These are phyloP conservation scores for Teunomyces gatunensis DNA, from an alignment of 805 yeast genomes.

Conservation along the genomic window DNA sequence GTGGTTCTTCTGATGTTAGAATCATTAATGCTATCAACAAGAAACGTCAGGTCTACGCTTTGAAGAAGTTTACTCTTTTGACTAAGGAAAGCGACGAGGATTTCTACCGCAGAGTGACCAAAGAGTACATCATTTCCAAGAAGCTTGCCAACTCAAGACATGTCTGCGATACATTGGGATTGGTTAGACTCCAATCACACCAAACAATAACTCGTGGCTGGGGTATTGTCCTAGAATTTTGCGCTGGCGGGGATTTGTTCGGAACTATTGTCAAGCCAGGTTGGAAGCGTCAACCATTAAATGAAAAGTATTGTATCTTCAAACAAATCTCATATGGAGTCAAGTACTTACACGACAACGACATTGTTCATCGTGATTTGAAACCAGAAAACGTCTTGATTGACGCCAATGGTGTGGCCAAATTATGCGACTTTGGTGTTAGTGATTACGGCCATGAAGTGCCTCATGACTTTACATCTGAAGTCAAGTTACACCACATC, in stretches of 20 bases:
- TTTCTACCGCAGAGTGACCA: conserved; percentile 61
- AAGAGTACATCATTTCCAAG: conserved; percentile 63
- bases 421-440: conserved; percentile 76
- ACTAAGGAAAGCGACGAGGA: conserved; percentile 60
- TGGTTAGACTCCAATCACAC: conserved; percentile 57
- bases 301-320: conserved; percentile 62
- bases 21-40: conserved; percentile 33
- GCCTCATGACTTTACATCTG: conserved; percentile 48
- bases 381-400: conserved; percentile 72
- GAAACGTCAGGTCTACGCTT: conserved; percentile 53
- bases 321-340: conserved; percentile 66
- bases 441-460: conserved; percentile 60
- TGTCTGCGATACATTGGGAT: conserved; percentile 52
- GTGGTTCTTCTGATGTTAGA: conserved; percentile 70
- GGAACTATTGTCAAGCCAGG: conserved; percentile 52
- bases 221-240: conserved; percentile 71
- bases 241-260: conserved; percentile 62
- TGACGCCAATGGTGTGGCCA: conserved; percentile 58
- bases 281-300: conserved; percentile 52
- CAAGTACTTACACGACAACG: conserved; percentile 59
- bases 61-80: conserved; percentile 62
- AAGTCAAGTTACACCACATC: conserved; percentile 38
- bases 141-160: conserved; percentile 56
- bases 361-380: conserved; percentile 69
- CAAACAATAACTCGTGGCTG: conserved; percentile 60